Evolutionary conservation across 225 moss, liverwort and hornwort species (phyloP).

Genomic region (Anthoceros angustus): DNA sequence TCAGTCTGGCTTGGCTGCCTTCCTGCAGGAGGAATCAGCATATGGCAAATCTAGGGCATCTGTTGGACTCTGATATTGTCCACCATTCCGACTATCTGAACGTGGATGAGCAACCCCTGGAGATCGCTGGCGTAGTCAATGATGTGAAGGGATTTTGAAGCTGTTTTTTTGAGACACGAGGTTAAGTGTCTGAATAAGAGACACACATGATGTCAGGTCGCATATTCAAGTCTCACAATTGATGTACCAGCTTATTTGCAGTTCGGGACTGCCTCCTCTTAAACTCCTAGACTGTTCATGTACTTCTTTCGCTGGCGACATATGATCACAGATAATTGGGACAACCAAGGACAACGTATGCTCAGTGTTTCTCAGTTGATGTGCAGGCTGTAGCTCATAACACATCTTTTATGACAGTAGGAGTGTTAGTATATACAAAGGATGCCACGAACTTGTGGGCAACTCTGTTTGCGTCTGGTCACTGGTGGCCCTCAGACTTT

Average conservation of each 20-base stretch:
- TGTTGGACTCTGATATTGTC: not conserved
- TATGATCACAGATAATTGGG: too few species aligned
- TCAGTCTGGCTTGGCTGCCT: not conserved
- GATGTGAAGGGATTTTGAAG: not conserved
- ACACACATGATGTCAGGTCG: too few species aligned
- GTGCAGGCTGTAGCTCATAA: too few species aligned
- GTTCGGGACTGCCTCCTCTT: too few species aligned
- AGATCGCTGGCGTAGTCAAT: not conserved
- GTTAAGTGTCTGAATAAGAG: not conserved
- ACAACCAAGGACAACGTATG: too few species aligned
- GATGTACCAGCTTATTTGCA: too few species aligned
- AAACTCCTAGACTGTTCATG: too few species aligned
- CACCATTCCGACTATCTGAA: slow-evolving; percentile 1
- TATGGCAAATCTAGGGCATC: not conserved
- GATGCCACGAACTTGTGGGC: not conserved
- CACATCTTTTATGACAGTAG: not conserved
- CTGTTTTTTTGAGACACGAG: not conserved
- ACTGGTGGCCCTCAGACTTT: not conserved
- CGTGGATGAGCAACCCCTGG: not conserved
- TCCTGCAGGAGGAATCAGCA: not conserved
- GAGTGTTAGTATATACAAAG: not conserved
- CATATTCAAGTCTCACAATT: too few species aligned
- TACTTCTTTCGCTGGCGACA: too few species aligned
- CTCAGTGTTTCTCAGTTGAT: too few species aligned
- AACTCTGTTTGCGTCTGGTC: not conserved